Base-by-base conservation (phyloP, 2,329 filamentous ascomycete species). In the Rutstroemia sydowiana region DNA sequence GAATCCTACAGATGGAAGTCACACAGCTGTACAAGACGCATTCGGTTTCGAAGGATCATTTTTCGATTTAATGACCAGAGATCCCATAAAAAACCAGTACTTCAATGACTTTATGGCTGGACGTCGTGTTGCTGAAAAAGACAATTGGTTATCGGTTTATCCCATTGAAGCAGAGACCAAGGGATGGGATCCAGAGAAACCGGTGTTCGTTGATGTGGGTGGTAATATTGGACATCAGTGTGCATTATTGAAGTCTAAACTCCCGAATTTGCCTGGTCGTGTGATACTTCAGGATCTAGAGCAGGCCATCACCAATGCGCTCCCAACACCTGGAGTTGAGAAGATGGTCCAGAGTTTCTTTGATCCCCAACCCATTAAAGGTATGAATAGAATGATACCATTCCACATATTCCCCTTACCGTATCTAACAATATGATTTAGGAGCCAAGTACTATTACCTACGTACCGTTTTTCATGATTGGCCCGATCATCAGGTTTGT, bases 201-300 rank as follows among this genome's bases (percentile, higher is more conserved):
- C 45, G 1, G 11, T 72, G 28, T 63, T 71, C 41, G 70, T 74
- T 3, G 68, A 74, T 54, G 59, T 73, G 7, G 70, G 70, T 9
- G 70, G 71, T 31, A 67, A 66, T 1, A 59, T 63, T 8, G 71
- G 71, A 1, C 68, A 73, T 11, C 68, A 71, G 40, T 65, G 65
- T 20, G 57, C 59, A 3, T 54, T 59, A 3, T 59, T 74, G 5
- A 63, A 60, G 32, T 54, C 58, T 18, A 63, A 59, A 28, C 67
- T 63, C 49, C 68, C 69, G 3, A 41, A 63, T 26, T 46, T 73
- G 2, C 57, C 60, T 2, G 67, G 67, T 0, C 58, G 64, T 2
- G 56, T 73, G 4, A 61, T 74, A 7, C 55, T 75, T 3, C 68
- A 75, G 51, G 73, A 75, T 50, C 57, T 66, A 3, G 66, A 65